Base-by-base conservation (phyloP, 2,329 filamentous ascomycete genomes). In the Alternaria triticimaculans region DNA sequence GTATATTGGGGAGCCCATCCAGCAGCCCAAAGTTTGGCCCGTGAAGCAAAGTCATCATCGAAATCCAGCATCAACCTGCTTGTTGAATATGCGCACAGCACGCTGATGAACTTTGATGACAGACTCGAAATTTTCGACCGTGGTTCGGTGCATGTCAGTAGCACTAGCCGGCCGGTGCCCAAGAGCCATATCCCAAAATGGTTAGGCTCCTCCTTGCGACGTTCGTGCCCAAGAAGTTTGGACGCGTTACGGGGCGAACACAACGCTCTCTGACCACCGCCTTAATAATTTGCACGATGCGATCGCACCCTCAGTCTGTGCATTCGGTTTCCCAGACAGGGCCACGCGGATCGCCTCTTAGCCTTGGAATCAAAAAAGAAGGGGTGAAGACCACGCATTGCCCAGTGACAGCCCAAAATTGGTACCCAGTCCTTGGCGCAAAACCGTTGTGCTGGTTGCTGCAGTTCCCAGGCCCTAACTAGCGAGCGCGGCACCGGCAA, bases 401-500 rank as follows among this genome's bases (percentile, higher is more conserved):
- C 28, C 37, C 49, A 30, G 20, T 56, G 41, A 30, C 45, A 50
- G 28, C 55, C 55, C 55, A 33, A 58, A 28, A 43, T 49, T 37
- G 26, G 20, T 28, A 37, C 44, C 11, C 21, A 23, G 28, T 28
- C 18, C 33, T 44, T 45, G 53, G 45, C 53, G 15, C 28, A 28
- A 50, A 41, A 41, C 58, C 45, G 58, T 61, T 41, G n/a, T 41
- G 37, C 37, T 41, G 37, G 37, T 41, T 61, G 53, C 53, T 58
- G 45, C 53, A 57, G 58, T 41, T 45, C 33, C 54, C 44, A 48
- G 23, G 30, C n/a, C 21, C 33, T 37, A 60, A 55, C 49, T n/a
- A 26, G 49, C 30, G 44, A 61, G 25, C 58, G 58, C 58, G 58
- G 58, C 53, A 61, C 53, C 58, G 58, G 58, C 53, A 57, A 6